Percentiles rank a stretch among this genome's conserved stretches.
phyloP scores from a whole-genome alignment of 306 rosid species.

The Albizia julibrissin region DNA sequence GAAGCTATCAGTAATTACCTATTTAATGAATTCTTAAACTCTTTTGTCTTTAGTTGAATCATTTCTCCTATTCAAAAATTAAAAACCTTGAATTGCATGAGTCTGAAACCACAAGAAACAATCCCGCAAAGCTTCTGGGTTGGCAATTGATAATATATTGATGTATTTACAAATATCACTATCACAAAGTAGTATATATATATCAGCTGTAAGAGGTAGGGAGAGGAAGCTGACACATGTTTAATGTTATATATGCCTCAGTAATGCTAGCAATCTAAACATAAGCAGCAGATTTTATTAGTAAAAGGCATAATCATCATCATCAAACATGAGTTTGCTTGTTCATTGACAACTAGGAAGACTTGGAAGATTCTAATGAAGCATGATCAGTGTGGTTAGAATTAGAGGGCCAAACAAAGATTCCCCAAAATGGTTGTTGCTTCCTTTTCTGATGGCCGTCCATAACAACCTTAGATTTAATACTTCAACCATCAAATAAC shows the following conservation, averaged over 20 bases:
- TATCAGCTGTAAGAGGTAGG: conserved; percentile 16
- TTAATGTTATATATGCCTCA: conserved; percentile 33
- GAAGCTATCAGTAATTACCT: no score
- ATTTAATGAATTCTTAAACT: no score
- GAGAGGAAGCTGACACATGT: not conserved
- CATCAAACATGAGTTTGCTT: no score
- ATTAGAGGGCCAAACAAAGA: conserved; percentile 66
- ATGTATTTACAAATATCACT: conserved; percentile 34
- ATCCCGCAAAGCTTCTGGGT: conserved; percentile 22
- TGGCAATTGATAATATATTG: conserved; percentile 14
- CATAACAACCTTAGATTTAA: not conserved
- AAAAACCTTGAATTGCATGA: not conserved
- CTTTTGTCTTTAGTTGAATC: no score
- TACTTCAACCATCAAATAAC: no score
- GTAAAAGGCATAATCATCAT: no score
- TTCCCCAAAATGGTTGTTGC: conserved; percentile 60
- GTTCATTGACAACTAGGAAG: no score
- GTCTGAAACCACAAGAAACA: not conserved
- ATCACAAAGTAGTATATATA: not conserved
- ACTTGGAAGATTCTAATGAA: conserved; percentile 38
- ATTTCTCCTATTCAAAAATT: no score
- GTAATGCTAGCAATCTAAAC: conserved; percentile 27
- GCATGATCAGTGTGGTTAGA: conserved; percentile 45
- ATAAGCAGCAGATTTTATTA: no score
- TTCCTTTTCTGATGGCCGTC: conserved; percentile 49